These are phyloP conservation scores for Polysphondylium violaceum DNA, from an alignment of 78 protist species.

Conservation along the genomic window DNA sequence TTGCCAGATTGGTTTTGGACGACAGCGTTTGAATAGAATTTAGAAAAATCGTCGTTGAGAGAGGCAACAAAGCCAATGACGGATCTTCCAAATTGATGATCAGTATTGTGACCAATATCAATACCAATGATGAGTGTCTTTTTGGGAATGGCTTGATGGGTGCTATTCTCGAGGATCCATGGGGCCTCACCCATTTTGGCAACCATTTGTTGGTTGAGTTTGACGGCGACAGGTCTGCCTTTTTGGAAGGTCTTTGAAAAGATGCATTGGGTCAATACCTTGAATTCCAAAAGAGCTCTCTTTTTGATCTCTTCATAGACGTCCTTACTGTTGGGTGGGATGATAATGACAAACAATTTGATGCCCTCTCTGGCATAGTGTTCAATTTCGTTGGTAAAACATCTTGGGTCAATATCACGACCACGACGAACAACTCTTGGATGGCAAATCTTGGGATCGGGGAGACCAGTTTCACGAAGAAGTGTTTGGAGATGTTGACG, in stretches of 20 bases:
- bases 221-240: not conserved
- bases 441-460: not conserved
- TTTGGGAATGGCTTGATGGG: not conserved
- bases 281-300: not conserved
- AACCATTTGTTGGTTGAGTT: not conserved
- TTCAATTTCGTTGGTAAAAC: not conserved
- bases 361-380: not conserved
- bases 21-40: not conserved
- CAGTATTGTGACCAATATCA: conserved; percentile 57
- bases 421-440: not conserved
- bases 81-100: conserved; percentile 8
- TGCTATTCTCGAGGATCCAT: not conserved
- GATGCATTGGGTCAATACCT: conserved; percentile 54
- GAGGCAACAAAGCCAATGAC: conserved; percentile 29
- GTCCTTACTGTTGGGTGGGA: not conserved
- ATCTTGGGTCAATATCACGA: not conserved
- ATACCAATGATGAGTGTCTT: conserved; percentile 48
- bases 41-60: not conserved
- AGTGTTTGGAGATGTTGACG: not conserved
- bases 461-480: not conserved
- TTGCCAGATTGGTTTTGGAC: conserved; percentile 33
- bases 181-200: conserved; percentile 54
- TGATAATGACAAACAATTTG: conserved; percentile 11
- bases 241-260: not conserved
- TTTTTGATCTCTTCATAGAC: conserved; percentile 33